phyloP scores from a whole-genome alignment of 768 basidiomycete genomes.

The Tylopilus subfusipes region DNA sequence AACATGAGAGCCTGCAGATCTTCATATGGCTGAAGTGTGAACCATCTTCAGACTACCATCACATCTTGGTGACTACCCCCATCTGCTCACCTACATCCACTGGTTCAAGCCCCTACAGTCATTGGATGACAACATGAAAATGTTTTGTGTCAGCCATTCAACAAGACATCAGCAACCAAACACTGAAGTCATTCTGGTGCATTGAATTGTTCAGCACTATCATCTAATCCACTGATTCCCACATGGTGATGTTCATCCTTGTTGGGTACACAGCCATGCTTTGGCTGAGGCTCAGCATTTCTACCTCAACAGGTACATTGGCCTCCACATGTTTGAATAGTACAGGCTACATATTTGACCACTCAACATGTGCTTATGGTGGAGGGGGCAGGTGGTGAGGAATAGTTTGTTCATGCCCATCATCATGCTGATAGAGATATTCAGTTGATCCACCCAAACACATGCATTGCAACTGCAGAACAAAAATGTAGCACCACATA shows the following conservation, averaged over 20 bases:
- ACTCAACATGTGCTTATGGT: no score
- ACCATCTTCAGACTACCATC: slow-evolving; percentile 26
- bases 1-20: no score
- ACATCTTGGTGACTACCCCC: slow-evolving; percentile 1
- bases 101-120: background rate
- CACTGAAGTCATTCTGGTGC: background rate
- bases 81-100: slow-evolving; percentile 21
- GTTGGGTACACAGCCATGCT: background rate
- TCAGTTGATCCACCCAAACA: no score
- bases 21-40: slow-evolving; percentile 23
- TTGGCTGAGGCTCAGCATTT: background rate
- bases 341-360: background rate
- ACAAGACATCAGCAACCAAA: background rate
- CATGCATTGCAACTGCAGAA: no score
- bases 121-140: background rate
- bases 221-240: background rate
- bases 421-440: no score
- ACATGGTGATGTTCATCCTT: background rate
- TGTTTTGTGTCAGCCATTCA: background rate
- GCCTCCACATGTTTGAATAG: background rate
- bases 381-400: no score
- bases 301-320: slow-evolving; percentile 1
- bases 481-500: slow-evolving; percentile 99
- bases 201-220: background rate
- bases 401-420: no score